These are phyloP conservation scores for Sclerotinia nivalis DNA, from an alignment of 2,329 filamentous ascomycete species.

Conservation along the genomic window DNA sequence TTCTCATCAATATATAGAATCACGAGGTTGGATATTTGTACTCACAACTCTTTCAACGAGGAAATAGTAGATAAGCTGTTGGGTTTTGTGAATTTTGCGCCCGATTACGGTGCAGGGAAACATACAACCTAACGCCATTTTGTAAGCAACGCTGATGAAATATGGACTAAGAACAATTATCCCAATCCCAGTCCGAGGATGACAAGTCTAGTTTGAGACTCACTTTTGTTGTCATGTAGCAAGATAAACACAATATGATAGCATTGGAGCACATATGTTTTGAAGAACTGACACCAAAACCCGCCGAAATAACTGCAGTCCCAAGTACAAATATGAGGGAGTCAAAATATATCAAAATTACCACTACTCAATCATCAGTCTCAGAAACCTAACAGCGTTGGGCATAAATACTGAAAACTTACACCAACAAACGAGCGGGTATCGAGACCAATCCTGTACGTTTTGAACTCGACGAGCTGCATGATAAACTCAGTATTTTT, in stretches of 20 bases:
- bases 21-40: not conserved
- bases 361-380: slow-evolving; percentile 46
- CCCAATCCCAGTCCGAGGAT: not conserved
- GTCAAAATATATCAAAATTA: slow-evolving; percentile 60
- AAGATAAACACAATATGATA: slow-evolving; percentile 60
- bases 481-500: not conserved
- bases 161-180: too few relatives aligned
- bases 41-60: slow-evolving; percentile 62
- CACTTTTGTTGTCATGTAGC: slow-evolving; percentile 65
- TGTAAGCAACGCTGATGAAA: not conserved
- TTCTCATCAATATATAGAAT: not conserved
- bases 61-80: slow-evolving; percentile 60
- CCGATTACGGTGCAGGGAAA: not conserved
- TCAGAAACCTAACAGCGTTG: not conserved
- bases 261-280: slow-evolving; percentile 55
- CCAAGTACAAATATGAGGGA: slow-evolving; percentile 61
- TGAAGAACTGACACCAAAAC: slow-evolving; percentile 56
- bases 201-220: not conserved
- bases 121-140: not conserved
- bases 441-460: slow-evolving; percentile 33
- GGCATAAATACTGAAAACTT: slow-evolving; percentile 16
- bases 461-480: slow-evolving; percentile 36
- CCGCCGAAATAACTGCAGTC: slow-evolving; percentile 57
- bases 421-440: slow-evolving; percentile 38
- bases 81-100: slow-evolving; percentile 14